A percentile compares a stretch with the other conserved stretches of the same genome.
Conservation (phyloP, 345 rosid species). For the Sapria himalayana region DNA sequence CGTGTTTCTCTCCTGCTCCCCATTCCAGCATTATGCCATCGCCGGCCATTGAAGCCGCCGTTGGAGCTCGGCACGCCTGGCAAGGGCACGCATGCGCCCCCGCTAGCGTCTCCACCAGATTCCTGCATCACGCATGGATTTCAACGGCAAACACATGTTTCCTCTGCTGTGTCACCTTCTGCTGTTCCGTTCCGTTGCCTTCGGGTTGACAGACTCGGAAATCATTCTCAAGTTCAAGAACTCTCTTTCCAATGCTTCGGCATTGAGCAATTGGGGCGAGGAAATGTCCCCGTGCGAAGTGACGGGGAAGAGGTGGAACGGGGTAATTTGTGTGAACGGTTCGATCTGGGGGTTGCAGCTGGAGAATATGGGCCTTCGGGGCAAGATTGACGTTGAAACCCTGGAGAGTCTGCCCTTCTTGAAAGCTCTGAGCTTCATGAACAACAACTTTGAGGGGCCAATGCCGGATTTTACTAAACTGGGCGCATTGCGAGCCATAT, state of each 20-base stretch:
- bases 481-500: constrained; percentile 24
- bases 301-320: constrained; percentile 26
- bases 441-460: constrained; percentile 36
- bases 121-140: constrained; percentile 4
- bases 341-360: constrained; percentile 42
- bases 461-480: constrained; percentile 40
- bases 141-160: background rate
- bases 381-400: constrained; percentile 22
- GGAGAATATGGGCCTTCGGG: constrained; percentile 36
- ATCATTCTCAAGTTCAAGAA: constrained; percentile 38
- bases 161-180: constrained; percentile 3
- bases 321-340: constrained; percentile 28
- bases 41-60: background rate
- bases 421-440: constrained; percentile 38
- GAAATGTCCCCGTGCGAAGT: constrained; percentile 16
- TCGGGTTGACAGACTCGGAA: constrained; percentile 20
- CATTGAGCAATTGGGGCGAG: constrained; percentile 26
- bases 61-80: constrained; percentile 16
- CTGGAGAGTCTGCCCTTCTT: constrained; percentile 19
- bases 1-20: no score
- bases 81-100: constrained; percentile 55
- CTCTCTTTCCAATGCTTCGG: constrained; percentile 16
- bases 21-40: constrained; percentile 13
- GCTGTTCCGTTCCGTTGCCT: background rate
- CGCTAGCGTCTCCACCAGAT: constrained; percentile 13